Conservation (phyloP, 1,139 yeast genomes). For the Hanseniaspora sp. region DNA sequence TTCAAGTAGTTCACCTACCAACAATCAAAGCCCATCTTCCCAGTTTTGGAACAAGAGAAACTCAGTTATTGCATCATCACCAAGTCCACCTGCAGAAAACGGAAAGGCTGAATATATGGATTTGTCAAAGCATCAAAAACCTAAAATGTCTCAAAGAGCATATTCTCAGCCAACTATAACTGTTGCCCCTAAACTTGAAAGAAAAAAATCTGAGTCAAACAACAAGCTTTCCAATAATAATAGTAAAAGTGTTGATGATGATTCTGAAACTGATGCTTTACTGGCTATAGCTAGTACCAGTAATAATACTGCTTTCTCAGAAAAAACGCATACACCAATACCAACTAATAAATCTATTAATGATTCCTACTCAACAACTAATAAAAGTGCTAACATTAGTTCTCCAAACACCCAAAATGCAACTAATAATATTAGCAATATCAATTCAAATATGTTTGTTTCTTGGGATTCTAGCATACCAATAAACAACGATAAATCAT, state of each 20-base stretch:
- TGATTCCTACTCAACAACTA: not conserved
- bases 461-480: constrained; percentile 10
- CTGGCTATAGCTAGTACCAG: not conserved
- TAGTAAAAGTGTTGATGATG: not conserved
- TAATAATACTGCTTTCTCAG: not conserved
- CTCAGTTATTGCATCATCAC: constrained; percentile 21
- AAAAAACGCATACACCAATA: not conserved
- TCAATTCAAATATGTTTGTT: constrained; percentile 7
- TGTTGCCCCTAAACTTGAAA: not conserved
- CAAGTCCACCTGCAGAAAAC: not conserved
- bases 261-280: not conserved
- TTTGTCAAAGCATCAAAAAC: not conserved
- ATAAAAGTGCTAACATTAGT: not conserved
- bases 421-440: not conserved
- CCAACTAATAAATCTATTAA: not conserved
- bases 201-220: not conserved
- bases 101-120: not conserved
- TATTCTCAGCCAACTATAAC: constrained; percentile 9
- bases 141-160: constrained; percentile 13
- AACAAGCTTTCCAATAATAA: not conserved
- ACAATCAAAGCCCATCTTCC: not conserved
- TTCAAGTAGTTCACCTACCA: constrained; percentile 4
- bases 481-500: not conserved
- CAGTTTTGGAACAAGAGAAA: constrained; percentile 16
- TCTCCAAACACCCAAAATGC: constrained; percentile 3